Conservation (phyloP, 1,284 basidiomycete species). For the Anthracocystis walkeri region DNA sequence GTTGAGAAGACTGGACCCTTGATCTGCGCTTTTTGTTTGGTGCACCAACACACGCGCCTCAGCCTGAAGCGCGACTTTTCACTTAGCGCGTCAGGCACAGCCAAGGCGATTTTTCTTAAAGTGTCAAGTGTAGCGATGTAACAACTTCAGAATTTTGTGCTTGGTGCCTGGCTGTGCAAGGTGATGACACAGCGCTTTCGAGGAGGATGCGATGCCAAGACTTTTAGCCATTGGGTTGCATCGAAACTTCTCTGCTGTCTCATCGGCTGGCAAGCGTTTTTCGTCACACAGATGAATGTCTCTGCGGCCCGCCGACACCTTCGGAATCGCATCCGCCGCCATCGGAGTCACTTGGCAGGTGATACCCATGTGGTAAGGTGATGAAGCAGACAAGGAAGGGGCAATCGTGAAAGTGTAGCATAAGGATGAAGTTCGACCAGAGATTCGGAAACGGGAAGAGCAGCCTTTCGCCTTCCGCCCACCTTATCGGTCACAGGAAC, state of each 20-base stretch:
- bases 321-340: slow-evolving; percentile 2
- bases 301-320: slow-evolving; percentile 7
- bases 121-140: no score
- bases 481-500: slow-evolving; percentile 2
- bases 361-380: background rate
- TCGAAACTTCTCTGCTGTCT: background rate
- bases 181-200: background rate
- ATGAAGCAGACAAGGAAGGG: background rate
- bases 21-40: no score
- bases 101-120: no score
- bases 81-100: no score
- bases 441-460: background rate
- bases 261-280: background rate
- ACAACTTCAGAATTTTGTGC: background rate
- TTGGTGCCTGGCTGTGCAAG: background rate
- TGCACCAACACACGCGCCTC: no score
- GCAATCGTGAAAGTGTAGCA: background rate
- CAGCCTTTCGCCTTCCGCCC: background rate
- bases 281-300: background rate
- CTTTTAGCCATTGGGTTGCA: slow-evolving; percentile 3
- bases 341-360: background rate
- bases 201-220: slow-evolving; percentile 2
- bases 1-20: no score
- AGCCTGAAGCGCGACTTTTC: no score
- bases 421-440: background rate